Conservation (phyloP, 2,329 filamentous ascomycete species). For the Talaromyces atroroseus region DNA sequence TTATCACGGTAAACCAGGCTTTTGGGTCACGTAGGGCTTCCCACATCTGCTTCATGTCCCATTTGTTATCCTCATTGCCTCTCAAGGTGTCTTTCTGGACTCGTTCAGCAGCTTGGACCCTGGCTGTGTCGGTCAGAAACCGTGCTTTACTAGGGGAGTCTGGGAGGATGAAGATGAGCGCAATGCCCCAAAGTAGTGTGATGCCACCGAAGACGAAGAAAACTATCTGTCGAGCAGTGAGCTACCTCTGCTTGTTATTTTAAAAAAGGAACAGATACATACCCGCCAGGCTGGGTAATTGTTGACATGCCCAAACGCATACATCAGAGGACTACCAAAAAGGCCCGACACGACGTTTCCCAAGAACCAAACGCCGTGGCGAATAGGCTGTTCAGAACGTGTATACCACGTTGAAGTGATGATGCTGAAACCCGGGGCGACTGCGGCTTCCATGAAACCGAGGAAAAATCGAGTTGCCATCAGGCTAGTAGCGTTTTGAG, state of each 20-base stretch:
- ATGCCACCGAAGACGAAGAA: constrained; percentile 59
- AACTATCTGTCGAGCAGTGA: constrained; percentile 20
- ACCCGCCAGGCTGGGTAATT: neutral
- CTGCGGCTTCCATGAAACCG: constrained; percentile 17
- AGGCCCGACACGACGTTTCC: constrained; percentile 5
- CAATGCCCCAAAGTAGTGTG: constrained; percentile 52
- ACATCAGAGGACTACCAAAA: constrained; percentile 34
- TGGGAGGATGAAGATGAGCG: constrained; percentile 57
- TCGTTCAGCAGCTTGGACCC: constrained; percentile 43
- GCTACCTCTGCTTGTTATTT: too few species aligned
- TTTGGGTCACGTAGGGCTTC: constrained; percentile 37
- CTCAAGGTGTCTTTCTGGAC: constrained; percentile 47
- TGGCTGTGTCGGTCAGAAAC: constrained; percentile 42
- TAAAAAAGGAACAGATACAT: too few species aligned
- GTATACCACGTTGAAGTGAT: constrained; percentile 37
- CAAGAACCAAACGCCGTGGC: constrained; percentile 6
- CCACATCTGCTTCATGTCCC: constrained; percentile 40
- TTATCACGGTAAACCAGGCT: constrained; percentile 28
- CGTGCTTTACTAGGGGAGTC: constrained; percentile 49
- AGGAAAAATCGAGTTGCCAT: constrained; percentile 23
- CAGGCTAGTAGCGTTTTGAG: neutral
- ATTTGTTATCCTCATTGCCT: constrained; percentile 37
- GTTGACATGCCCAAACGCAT: constrained; percentile 30
- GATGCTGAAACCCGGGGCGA: constrained; percentile 31
- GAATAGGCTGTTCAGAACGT: too few species aligned